Evolutionary conservation across 768 basidiomycete genomes (phyloP).

Genomic region (Xanthoconium stramineum): DNA sequence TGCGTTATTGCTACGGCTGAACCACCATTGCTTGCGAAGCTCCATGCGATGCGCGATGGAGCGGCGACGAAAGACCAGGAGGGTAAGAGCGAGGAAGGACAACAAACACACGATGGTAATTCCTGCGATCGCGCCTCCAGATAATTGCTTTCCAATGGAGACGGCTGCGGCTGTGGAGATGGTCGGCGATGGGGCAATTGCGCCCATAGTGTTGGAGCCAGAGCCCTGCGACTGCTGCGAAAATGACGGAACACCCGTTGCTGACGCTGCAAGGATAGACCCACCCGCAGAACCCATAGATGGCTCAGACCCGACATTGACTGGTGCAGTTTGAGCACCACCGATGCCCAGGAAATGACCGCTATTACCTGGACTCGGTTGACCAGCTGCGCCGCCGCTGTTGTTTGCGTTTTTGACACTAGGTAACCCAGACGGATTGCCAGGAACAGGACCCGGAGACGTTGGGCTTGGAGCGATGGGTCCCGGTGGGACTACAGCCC

Average conservation of each 20-base stretch:
- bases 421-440: not conserved
- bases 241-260: not conserved
- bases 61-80: conserved; percentile 48
- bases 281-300: not conserved
- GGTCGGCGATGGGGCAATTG: conserved; percentile 15
- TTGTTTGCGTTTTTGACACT: not conserved
- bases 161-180: conserved; percentile 1
- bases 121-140: conserved; percentile 47
- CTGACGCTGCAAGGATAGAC: not conserved
- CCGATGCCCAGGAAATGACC: not conserved
- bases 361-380: not conserved
- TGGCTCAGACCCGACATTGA: not conserved
- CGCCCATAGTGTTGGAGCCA: conserved; percentile 11
- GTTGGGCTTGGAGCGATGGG: not conserved
- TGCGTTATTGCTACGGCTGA: conserved; percentile 23
- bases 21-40: conserved; percentile 47
- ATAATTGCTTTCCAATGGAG: conserved; percentile 31
- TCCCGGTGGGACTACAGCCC: not conserved
- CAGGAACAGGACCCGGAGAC: not conserved
- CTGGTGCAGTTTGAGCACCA: not conserved
- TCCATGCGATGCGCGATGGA: conserved; percentile 40
- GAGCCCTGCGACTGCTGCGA: conserved; percentile 4
- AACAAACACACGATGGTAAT: conserved; percentile 35
- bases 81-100: conserved; percentile 31
- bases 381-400: not conserved